Percentiles rank a stretch among this genome's conserved stretches.
phyloP scores from a whole-genome alignment of 148 eudicot species.

The Agrostemma githago region DNA sequence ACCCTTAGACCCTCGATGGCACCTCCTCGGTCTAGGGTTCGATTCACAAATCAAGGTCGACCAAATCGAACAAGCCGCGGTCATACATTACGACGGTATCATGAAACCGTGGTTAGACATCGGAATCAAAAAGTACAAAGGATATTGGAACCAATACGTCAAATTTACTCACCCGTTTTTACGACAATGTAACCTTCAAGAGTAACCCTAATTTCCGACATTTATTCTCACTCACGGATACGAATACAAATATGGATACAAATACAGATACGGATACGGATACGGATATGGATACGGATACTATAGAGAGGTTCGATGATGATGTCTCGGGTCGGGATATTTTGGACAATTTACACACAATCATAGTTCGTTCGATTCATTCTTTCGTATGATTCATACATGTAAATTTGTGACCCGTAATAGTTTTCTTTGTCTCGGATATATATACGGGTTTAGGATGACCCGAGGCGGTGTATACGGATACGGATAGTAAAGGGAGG shows the following conservation, averaged over 20 bases:
- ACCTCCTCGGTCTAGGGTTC: constrained; percentile 75
- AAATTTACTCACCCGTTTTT: constrained; percentile 59
- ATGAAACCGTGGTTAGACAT: constrained; percentile 96
- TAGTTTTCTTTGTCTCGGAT: not conserved
- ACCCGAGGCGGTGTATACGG: constrained; percentile 21
- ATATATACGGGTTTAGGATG: constrained; percentile 19
- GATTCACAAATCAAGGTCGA: constrained; percentile 42
- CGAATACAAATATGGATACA: not conserved
- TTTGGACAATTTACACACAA: not conserved
- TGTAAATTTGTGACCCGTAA: constrained; percentile 25
- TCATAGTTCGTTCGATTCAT: constrained; percentile 28
- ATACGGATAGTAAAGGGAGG: constrained; percentile 18
- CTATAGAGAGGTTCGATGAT: constrained; percentile 6
- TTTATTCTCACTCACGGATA: not conserved
- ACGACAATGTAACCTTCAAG: constrained; percentile 84
- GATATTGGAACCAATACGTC: constrained; percentile 61
- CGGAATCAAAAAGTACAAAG: constrained; percentile 64
- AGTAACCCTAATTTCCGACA: constrained; percentile 23
- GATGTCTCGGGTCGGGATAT: not conserved
- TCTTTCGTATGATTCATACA: constrained; percentile 28
- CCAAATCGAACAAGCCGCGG: constrained; percentile 65
- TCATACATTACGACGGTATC: constrained; percentile 83
- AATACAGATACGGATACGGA: too few relatives aligned
- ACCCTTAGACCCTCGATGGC: constrained; percentile 64
- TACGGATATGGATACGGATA: too few relatives aligned